These are phyloP conservation scores for Tephrocybe sp. DNA, from an alignment of 768 basidiomycete species.

Conservation along the genomic window DNA sequence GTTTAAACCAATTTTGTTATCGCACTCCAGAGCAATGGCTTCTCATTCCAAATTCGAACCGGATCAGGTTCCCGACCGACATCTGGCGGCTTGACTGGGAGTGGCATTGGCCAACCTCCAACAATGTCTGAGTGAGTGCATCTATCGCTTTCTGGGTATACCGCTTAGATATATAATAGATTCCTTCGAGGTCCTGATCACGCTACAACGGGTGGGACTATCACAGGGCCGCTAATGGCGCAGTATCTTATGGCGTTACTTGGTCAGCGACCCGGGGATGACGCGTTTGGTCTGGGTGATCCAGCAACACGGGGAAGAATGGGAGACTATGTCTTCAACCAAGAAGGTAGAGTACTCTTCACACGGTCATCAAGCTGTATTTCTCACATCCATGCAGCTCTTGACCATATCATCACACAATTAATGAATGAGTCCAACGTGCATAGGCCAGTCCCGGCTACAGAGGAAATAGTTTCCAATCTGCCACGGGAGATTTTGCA, in stretches of 20 bases:
- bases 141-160: not conserved
- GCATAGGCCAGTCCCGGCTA: constrained; percentile 79
- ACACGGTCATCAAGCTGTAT: not conserved
- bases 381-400: constrained; percentile 41
- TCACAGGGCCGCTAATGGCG: constrained; percentile 64
- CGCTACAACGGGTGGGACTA: constrained; percentile 34
- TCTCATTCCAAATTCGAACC: constrained; percentile 16
- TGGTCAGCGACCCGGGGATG: constrained; percentile 42
- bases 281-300: constrained; percentile 39
- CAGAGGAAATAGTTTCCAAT: constrained; percentile 73
- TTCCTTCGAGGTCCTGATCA: constrained; percentile 31
- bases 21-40: constrained; percentile 10
- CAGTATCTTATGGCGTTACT: constrained; percentile 73
- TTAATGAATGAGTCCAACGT: constrained; percentile 81
- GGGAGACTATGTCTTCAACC: constrained; percentile 93
- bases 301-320: constrained; percentile 54
- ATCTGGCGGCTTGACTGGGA: constrained; percentile 1
- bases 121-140: constrained; percentile 55
- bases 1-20: not conserved
- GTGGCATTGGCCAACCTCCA: constrained; percentile 29
- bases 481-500: constrained; percentile 65
- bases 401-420: constrained; percentile 85
- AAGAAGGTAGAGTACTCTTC: constrained; percentile 61
- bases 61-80: constrained; percentile 12
- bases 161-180: constrained; percentile 17